Evolutionary conservation across 2,329 filamentous ascomycete species (phyloP).

Genomic region (Fusarium pseudograminearum): DNA sequence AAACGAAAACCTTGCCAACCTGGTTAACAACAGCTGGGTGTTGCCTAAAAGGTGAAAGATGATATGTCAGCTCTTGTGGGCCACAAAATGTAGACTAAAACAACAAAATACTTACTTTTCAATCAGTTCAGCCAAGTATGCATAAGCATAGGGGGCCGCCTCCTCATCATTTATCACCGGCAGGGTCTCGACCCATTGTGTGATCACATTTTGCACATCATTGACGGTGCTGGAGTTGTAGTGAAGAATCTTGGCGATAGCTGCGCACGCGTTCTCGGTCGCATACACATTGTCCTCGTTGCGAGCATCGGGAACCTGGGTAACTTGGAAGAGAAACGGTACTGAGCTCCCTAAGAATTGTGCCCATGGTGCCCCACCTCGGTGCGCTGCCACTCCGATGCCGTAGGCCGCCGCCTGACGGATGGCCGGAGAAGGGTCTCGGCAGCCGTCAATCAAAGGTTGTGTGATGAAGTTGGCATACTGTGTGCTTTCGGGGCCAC

Average conservation of each 20-base stretch:
- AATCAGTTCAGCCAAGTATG: constrained; percentile 90
- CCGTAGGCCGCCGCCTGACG: constrained; percentile 96
- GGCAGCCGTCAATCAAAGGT: constrained; percentile 87
- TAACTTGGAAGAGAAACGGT: constrained; percentile 86
- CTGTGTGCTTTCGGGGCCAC: constrained; percentile 85
- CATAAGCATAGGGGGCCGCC: constrained; percentile 94
- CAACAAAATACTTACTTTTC: constrained; percentile 78
- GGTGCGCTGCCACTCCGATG: constrained; percentile 93
- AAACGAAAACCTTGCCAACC: constrained; percentile 84
- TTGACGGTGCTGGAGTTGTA: constrained; percentile 83
- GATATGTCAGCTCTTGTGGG: constrained; percentile 45
- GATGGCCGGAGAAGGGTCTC: constrained; percentile 88
- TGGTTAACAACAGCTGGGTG: constrained; percentile 84
- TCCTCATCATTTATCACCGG: constrained; percentile 97
- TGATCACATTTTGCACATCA: constrained; percentile 79
- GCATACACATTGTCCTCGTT: constrained; percentile 96
- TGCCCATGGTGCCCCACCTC: constrained; percentile 87
- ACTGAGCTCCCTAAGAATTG: constrained; percentile 86
- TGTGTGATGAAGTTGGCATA: constrained; percentile 89
- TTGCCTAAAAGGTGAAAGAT: constrained; percentile 68
- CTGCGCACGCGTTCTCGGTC: constrained; percentile 96
- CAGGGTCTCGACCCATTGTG: constrained; percentile 91
- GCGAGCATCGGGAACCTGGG: constrained; percentile 82
- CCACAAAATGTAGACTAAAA: neutral
- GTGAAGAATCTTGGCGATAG: constrained; percentile 96